Evolutionary conservation across 1,284 basidiomycete genomes (phyloP).

Genomic region (Melanopsichium pennsylvanicum): DNA sequence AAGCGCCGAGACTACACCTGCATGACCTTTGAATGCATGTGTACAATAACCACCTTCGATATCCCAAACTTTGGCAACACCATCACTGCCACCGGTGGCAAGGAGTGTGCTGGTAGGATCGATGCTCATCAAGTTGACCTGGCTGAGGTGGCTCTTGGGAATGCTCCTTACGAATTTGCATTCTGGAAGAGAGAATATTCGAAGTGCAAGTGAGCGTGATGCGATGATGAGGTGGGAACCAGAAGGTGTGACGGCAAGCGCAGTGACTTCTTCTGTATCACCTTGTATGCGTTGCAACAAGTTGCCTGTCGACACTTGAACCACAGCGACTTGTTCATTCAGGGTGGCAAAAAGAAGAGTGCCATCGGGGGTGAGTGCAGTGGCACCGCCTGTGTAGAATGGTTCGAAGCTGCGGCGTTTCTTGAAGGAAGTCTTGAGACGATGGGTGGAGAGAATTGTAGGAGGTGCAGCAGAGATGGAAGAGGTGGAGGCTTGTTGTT

Average conservation of each 20-base stretch:
- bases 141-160: constrained; percentile 85
- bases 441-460: background rate
- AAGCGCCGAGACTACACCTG: constrained; percentile 93
- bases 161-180: constrained; percentile 73
- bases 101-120: constrained; percentile 90
- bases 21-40: constrained; percentile 87
- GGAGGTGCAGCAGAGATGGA: constrained; percentile 6
- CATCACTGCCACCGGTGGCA: constrained; percentile 94
- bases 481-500: constrained; percentile 23
- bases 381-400: constrained; percentile 66
- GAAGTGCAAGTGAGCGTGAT: constrained; percentile 69
- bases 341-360: constrained; percentile 83
- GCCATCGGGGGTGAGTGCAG: constrained; percentile 82
- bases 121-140: constrained; percentile 79
- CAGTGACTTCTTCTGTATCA: constrained; percentile 70
- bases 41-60: constrained; percentile 86
- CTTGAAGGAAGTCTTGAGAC: constrained; percentile 48
- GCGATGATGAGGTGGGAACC: constrained; percentile 68
- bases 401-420: constrained; percentile 51
- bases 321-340: constrained; percentile 82
- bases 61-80: constrained; percentile 97
- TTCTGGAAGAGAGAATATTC: constrained; percentile 68
- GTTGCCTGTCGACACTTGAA: constrained; percentile 77
- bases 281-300: constrained; percentile 69
- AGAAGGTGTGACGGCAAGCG: constrained; percentile 65